Evolutionary conservation across 2,329 filamentous ascomycete species (phyloP).

Genomic region (Colletotrichum sp.): DNA sequence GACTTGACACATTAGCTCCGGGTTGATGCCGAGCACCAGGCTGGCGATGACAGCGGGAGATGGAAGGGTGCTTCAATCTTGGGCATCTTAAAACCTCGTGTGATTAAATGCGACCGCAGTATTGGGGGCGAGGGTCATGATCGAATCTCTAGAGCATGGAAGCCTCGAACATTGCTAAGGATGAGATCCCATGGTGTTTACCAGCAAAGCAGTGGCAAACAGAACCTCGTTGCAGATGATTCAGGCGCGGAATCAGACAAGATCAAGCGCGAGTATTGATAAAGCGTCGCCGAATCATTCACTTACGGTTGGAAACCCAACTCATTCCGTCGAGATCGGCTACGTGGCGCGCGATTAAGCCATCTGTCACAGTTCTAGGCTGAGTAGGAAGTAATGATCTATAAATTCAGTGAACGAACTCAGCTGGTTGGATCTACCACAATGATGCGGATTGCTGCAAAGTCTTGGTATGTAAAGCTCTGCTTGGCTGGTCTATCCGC

Average conservation of each 20-base stretch:
- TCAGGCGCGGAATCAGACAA: background rate
- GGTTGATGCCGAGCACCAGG: background rate
- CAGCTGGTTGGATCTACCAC: background rate
- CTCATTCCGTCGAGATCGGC: background rate
- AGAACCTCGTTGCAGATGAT: background rate
- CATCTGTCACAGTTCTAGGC: background rate
- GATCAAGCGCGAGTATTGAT: background rate
- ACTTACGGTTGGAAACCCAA: background rate
- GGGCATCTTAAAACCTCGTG: background rate
- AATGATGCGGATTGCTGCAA: too few species aligned
- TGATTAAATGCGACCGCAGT: background rate
- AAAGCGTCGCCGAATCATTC: background rate
- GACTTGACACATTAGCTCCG: background rate
- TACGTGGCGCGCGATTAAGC: background rate
- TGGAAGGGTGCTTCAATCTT: background rate
- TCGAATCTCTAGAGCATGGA: background rate
- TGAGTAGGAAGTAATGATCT: background rate
- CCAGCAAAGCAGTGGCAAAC: background rate
- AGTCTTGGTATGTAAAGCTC: background rate
- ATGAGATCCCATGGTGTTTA: background rate
- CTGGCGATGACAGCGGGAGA: background rate
- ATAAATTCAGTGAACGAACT: background rate
- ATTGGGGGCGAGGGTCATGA: background rate
- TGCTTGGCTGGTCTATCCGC: background rate
- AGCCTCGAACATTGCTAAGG: too few species aligned